These are phyloP conservation scores for Apiospora malaysiana DNA, from an alignment of 2,329 filamentous ascomycete genomes.

Conservation along the genomic window DNA sequence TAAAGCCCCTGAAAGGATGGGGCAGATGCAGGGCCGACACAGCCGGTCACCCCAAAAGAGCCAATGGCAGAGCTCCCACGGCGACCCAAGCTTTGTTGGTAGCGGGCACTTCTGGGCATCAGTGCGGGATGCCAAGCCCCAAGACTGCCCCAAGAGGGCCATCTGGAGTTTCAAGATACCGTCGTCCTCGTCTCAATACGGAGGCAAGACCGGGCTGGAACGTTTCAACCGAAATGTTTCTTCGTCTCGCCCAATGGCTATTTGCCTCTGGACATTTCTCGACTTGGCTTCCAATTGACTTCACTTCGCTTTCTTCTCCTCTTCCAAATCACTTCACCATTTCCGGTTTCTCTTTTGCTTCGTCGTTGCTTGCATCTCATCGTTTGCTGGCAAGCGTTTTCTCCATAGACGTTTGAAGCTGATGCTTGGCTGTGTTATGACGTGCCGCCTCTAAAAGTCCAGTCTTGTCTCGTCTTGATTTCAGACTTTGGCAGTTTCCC, in stretches of 20 bases:
- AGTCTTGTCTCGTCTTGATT: not conserved
- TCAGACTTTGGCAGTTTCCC: not conserved
- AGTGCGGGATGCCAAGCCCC: slow-evolving; percentile 9
- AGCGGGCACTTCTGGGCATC: not conserved
- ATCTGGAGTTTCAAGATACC: slow-evolving; percentile 14
- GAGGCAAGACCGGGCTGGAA: slow-evolving; percentile 13
- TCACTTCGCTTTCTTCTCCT: not conserved
- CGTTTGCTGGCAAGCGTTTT: slow-evolving; percentile 17
- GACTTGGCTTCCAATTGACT: not conserved
- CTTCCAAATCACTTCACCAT: not conserved
- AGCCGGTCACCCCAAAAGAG: not conserved
- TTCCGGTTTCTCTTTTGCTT: not conserved
- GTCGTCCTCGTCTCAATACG: slow-evolving; percentile 16
- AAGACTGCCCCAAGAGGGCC: not conserved
- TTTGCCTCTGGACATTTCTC: not conserved
- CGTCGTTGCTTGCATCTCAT: not conserved
- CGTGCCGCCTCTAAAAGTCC: slow-evolving; percentile 4
- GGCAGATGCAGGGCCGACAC: not conserved
- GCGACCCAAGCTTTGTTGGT: not conserved
- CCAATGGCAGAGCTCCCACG: not conserved
- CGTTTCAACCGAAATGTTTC: slow-evolving; percentile 17
- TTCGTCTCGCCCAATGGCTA: not conserved
- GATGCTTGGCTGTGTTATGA: not conserved
- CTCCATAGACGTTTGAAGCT: slow-evolving; percentile 1
- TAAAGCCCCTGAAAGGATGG: slow-evolving; percentile 10